A percentile compares a stretch with the other conserved stretches of the same genome.
These are phyloP conservation scores for Oryza coarctata DNA, from an alignment of 176 grass and related monocot genomes.

Conservation along the genomic window DNA sequence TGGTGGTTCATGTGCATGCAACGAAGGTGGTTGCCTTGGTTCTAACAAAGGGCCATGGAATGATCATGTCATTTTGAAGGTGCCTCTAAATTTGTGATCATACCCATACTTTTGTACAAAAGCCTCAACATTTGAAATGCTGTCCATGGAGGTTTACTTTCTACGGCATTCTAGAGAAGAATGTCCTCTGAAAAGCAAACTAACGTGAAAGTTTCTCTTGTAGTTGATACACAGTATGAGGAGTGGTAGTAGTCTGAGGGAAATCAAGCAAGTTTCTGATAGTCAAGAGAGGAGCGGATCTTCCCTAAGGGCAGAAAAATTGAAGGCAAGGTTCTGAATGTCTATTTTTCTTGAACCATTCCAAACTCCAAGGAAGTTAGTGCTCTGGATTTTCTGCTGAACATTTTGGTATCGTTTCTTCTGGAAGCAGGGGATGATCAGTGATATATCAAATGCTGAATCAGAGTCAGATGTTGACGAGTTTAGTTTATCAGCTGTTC, in stretches of 20 bases:
- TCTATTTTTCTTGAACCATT: conserved; percentile 4
- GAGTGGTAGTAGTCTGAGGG: conserved; percentile 40
- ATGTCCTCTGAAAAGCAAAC: background rate
- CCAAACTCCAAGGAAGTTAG: background rate
- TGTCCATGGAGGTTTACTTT: background rate
- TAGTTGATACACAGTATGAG: conserved; percentile 52
- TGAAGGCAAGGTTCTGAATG: conserved; percentile 57
- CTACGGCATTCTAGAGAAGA: background rate
- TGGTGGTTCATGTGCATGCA: conserved; percentile 74
- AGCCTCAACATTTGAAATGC: background rate
- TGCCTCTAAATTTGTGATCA: conserved; percentile 3
- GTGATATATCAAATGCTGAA: conserved; percentile 49
- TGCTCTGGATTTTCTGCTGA: background rate
- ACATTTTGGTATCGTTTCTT: conserved; percentile 4
- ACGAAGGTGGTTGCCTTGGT: conserved; percentile 67
- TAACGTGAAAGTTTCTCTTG: conserved; percentile 18
- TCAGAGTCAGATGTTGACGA: conserved; percentile 59
- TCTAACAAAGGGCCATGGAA: conserved; percentile 92
- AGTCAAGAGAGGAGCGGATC: conserved; percentile 41
- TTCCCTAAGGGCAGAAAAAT: conserved; percentile 46
- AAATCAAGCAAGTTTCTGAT: conserved; percentile 49
- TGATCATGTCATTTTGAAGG: conserved; percentile 68
- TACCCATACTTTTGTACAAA: background rate
- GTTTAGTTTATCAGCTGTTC: conserved; percentile 6
- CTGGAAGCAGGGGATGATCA: conserved; percentile 44